Conservation (phyloP, 768 basidiomycete species). For the Auriculariales sp. region DNA sequence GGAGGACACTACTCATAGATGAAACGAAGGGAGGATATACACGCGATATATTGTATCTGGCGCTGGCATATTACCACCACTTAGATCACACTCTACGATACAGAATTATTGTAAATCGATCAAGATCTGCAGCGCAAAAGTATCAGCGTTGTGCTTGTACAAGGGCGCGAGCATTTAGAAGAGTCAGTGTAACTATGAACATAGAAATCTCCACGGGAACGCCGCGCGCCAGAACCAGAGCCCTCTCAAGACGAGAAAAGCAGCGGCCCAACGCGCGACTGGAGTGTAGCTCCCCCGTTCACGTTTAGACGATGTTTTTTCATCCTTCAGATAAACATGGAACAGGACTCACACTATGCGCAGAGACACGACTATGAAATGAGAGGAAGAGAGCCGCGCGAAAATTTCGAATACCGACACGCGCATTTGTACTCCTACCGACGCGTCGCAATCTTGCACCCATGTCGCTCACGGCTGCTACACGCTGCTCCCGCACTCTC, state of each 20-base stretch:
- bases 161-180: not conserved
- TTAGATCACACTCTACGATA: not conserved
- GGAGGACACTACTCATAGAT: not conserved
- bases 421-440: too few species aligned
- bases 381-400: too few species aligned
- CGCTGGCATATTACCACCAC: too few species aligned
- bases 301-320: not conserved
- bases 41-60: not conserved
- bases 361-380: too few species aligned
- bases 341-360: too few species aligned
- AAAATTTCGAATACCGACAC: too few species aligned
- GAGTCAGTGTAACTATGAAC: not conserved
- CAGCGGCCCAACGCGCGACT: not conserved
- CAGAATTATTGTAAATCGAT: too few species aligned
- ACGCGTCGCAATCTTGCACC: too few species aligned
- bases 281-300: not conserved
- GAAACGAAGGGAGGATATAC: not conserved
- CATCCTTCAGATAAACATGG: not conserved
- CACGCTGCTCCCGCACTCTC: too few species aligned
- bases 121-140: too few species aligned
- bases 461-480: too few species aligned
- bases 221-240: not conserved
- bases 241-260: not conserved
- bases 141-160: not conserved
- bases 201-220: not conserved